Conservation (phyloP, 2,329 filamentous ascomycete species). For the Teratosphaeria nubilosa region DNA sequence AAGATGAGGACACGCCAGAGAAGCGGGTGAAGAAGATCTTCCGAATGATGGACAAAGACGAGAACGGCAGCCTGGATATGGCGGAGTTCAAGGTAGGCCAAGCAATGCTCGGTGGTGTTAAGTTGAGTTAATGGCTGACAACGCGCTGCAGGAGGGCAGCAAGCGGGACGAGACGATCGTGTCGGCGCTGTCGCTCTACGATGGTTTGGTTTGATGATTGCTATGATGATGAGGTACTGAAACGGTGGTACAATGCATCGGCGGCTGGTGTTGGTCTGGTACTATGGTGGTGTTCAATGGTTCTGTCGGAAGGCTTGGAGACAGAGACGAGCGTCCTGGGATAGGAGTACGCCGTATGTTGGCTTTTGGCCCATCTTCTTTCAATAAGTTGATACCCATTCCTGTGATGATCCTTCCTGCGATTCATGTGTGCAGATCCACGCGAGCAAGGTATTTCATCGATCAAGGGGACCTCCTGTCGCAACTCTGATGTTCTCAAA, state of each 20-base stretch:
- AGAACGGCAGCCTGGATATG: constrained; percentile 94
- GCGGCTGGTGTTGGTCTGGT: background rate
- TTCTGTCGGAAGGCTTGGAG: background rate
- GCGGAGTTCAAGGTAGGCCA: constrained; percentile 70
- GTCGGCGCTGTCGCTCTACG: constrained; percentile 89
- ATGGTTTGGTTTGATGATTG: constrained; percentile 60
- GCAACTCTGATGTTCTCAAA: background rate
- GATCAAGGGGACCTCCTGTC: background rate
- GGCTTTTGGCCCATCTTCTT: background rate
- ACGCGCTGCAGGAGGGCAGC: constrained; percentile 59
- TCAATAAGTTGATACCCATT: background rate
- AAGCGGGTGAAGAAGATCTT: constrained; percentile 98
- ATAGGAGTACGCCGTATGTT: background rate
- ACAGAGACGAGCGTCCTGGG: background rate
- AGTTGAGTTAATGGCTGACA: constrained; percentile 5
- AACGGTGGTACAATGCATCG: background rate
- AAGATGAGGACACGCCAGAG: constrained; percentile 97
- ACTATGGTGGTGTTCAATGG: background rate
- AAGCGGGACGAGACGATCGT: constrained; percentile 99
- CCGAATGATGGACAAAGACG: constrained; percentile 99
- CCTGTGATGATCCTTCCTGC: background rate
- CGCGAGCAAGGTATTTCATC: background rate
- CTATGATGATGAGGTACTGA: background rate
- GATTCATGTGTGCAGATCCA: background rate
- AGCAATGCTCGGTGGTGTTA: background rate